Percentiles rank a stretch among this genome's conserved stretches.
phyloP scores from a whole-genome alignment of 1,139 yeast genomes.

The Magnusiomyces tetraspermus region DNA sequence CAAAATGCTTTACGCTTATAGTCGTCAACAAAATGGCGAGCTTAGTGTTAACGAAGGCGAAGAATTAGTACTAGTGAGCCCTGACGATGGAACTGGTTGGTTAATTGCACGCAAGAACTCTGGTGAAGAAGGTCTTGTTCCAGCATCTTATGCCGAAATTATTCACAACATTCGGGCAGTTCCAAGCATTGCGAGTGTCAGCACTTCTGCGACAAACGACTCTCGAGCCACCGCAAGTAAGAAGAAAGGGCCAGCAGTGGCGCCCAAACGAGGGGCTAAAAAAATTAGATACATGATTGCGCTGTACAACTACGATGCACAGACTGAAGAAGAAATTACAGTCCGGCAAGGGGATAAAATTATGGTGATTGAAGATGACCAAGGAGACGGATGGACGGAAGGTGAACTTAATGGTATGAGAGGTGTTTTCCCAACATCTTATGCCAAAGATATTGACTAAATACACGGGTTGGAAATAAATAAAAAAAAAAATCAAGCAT shows the following conservation, averaged over 20 bases:
- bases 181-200: slow-evolving; percentile 16
- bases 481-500: too few relatives aligned
- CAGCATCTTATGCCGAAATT: slow-evolving; percentile 69
- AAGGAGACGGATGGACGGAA: slow-evolving; percentile 94
- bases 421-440: slow-evolving; percentile 80
- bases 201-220: slow-evolving; percentile 17
- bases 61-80: slow-evolving; percentile 44
- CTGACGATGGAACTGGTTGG: slow-evolving; percentile 96
- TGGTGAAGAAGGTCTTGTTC: slow-evolving; percentile 62
- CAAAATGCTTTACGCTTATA: slow-evolving; percentile 58
- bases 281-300: slow-evolving; percentile 59
- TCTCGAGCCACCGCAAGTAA: slow-evolving; percentile 24
- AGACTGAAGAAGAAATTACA: slow-evolving; percentile 72
- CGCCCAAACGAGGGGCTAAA: slow-evolving; percentile 72
- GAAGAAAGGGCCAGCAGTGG: slow-evolving; percentile 67
- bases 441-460: slow-evolving; percentile 32
- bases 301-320: slow-evolving; percentile 68
- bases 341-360: slow-evolving; percentile 67
- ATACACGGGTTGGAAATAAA: slow-evolving; percentile 10
- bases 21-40: slow-evolving; percentile 71
- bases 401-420: slow-evolving; percentile 68
- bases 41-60: slow-evolving; percentile 55
- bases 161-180: slow-evolving; percentile 8
- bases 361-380: slow-evolving; percentile 59
- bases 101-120: slow-evolving; percentile 48